Base-by-base conservation (phyloP, 2,329 filamentous ascomycete genomes). In the Dactylellina haptotyla region DNA sequence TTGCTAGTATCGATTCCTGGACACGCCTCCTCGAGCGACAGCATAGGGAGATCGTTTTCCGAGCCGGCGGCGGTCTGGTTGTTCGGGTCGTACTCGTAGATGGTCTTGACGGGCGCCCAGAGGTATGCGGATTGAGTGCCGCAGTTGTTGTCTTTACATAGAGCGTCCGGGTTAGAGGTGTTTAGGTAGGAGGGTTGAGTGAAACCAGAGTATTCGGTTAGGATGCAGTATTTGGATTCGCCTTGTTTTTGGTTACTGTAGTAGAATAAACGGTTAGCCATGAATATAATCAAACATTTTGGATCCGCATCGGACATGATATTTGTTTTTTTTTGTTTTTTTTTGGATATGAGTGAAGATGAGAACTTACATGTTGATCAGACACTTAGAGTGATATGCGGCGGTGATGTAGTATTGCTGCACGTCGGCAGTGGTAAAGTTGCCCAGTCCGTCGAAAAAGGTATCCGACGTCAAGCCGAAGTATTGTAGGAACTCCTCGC, bases 401-500 rank as follows among this genome's bases (percentile, higher is more conserved):
- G 50, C 20, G 4, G 66, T 71, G 51, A 71, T 64, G 28, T 71
- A 71, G 39, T 71, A 71, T 43, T 71, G 66, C 30, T 32, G 25
- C 2, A 71, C 34, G 51, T 71, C 66, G 10, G 9, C 9, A 8
- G 25, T 34, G 9, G 46, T 28, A 4, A 25, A 3, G 4, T 8
- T 30, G 3, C 53, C 16, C n/a, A 48, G 23, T 20, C 18, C 50
- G 37, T 56, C 66, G 25, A 57, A 71, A 25, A 57, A 63, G 4
- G 14, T 26, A 9, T 62, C 37, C n/a, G 20, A 39, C 18, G 26
- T 41, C 4, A 71, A 8, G 1, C 57, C 66, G 18, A 71, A 71
- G 30, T 71, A 71, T 18, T 63, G 50, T n/a, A 71, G 26, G 18
- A 32, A 63, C 3, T 16, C 32, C n/a, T 71, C 66, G 1, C 66